phyloP scores from a whole-genome alignment of 805 yeast genomes.

The Kockiozyma suomiensis region DNA sequence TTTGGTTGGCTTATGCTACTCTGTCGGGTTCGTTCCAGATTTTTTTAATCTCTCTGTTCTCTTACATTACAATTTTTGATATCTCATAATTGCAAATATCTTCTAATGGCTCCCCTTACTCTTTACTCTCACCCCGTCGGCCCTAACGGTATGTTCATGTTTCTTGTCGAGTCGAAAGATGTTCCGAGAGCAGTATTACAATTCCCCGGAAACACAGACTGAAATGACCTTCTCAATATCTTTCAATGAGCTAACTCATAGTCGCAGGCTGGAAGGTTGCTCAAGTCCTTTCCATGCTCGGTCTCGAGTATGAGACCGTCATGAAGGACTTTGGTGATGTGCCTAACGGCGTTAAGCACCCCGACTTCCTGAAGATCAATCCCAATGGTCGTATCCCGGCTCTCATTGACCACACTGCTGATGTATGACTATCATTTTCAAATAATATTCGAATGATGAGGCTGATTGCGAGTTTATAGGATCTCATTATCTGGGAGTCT shows the following conservation, averaged over 20 bases:
- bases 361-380: slow-evolving; percentile 58
- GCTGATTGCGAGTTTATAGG: slow-evolving; percentile 11
- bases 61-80: background rate
- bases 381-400: slow-evolving; percentile 70
- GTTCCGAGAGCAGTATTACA: too few relatives aligned
- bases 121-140: slow-evolving; percentile 39
- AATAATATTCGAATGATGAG: background rate
- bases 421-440: background rate
- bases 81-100: background rate
- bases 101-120: slow-evolving; percentile 35
- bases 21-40: background rate
- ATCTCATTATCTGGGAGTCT: slow-evolving; percentile 72
- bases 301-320: slow-evolving; percentile 69
- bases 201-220: too few relatives aligned
- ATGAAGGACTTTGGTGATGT: slow-evolving; percentile 45
- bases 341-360: slow-evolving; percentile 53
- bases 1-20: too few relatives aligned
- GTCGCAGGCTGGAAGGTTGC: slow-evolving; percentile 66
- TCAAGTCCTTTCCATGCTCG: slow-evolving; percentile 80
- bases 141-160: slow-evolving; percentile 36
- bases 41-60: background rate
- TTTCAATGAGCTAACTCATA: background rate
- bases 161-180: too few relatives aligned
- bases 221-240: too few relatives aligned
- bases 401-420: slow-evolving; percentile 39